Percentiles rank a stretch among this genome's conserved stretches.
Evolutionary conservation across 371 early-diverging fungal species (phyloP).

Genomic region (Zopfochytrium polystomum): DNA sequence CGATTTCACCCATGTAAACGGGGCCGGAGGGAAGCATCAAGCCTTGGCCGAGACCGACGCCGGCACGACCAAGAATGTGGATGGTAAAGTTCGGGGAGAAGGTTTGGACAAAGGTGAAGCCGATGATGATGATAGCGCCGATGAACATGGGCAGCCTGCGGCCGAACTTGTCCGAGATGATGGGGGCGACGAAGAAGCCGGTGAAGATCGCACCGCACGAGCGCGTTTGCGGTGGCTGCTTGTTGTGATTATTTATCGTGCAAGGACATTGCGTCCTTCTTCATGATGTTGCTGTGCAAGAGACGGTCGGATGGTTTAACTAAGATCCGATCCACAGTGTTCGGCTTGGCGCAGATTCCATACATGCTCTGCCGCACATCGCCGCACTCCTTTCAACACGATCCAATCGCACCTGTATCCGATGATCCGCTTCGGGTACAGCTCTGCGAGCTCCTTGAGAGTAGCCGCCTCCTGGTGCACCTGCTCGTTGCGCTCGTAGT

Average conservation of each 20-base stretch:
- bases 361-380: no score
- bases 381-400: no score
- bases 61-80: neutral
- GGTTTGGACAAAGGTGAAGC: no score
- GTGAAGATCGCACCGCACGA: no score
- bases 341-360: slow-evolving; percentile 14
- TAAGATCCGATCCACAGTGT: slow-evolving; percentile 28
- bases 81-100: neutral
- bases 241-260: neutral
- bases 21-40: no score
- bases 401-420: no score
- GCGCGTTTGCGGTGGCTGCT: no score
- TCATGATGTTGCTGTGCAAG: neutral
- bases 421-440: neutral
- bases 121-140: no score
- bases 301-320: neutral
- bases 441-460: slow-evolving; percentile 25
- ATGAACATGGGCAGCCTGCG: no score
- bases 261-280: neutral
- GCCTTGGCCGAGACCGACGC: slow-evolving; percentile 7
- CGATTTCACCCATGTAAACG: no score
- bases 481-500: slow-evolving; percentile 6
- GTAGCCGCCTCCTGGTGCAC: slow-evolving; percentile 20
- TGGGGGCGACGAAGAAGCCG: slow-evolving; percentile 3
- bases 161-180: neutral